phyloP scores from a whole-genome alignment of 1,284 basidiomycete genomes.

The Naganishia sp. region DNA sequence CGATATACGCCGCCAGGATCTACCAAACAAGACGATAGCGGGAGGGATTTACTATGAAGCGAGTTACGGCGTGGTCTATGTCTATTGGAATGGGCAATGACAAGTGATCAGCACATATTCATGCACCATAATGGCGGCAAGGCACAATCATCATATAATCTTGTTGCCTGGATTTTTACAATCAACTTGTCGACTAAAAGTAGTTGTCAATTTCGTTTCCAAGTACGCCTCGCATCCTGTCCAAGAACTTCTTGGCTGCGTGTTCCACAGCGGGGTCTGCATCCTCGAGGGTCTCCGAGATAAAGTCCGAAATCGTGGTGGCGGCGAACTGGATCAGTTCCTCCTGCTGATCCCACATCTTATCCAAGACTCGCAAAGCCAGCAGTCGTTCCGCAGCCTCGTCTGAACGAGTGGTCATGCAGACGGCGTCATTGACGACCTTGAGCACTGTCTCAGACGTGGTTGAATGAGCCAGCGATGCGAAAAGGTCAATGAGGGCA shows the following conservation, averaged over 20 bases:
- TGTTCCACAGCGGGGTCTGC: constrained; percentile 54
- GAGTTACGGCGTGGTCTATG: no score
- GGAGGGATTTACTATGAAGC: no score
- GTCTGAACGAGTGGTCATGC: constrained; percentile 84
- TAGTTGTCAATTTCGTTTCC: constrained; percentile 28
- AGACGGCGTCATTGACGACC: constrained; percentile 74
- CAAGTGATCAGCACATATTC: neutral
- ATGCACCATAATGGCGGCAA: neutral
- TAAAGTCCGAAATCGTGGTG: constrained; percentile 57
- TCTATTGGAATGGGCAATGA: no score
- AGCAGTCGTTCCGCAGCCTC: constrained; percentile 66
- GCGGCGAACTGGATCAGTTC: constrained; percentile 60
- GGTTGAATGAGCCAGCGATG: constrained; percentile 61
- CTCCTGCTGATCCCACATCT: constrained; percentile 71
- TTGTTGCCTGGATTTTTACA: neutral
- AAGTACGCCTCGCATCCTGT: constrained; percentile 42
- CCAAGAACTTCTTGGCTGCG: constrained; percentile 53
- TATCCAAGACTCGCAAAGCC: constrained; percentile 68
- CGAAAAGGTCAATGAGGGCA: constrained; percentile 56
- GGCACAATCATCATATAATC: neutral
- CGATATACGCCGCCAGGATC: constrained; percentile 13
- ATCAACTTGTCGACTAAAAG: constrained; percentile 5
- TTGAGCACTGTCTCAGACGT: constrained; percentile 68
- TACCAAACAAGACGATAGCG: constrained; percentile 18
- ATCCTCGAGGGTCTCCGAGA: constrained; percentile 58